Conservation (phyloP, 352 stramenopile species). For the Phytopythium helicoides region DNA sequence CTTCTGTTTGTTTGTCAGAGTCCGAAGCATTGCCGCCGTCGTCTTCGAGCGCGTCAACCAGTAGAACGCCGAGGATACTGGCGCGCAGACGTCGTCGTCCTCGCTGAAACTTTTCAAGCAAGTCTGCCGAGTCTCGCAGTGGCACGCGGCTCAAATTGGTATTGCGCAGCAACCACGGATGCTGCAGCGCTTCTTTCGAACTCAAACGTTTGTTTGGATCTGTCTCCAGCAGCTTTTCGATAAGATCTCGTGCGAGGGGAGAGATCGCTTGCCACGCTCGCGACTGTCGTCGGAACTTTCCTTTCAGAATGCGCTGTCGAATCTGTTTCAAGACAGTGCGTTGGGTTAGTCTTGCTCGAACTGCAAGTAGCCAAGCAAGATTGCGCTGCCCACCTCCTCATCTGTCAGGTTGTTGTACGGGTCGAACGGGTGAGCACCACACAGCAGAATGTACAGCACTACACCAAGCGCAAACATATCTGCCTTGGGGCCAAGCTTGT, state of each 20-base stretch:
- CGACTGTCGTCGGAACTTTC: slow-evolving; percentile 70
- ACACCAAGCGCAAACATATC: slow-evolving; percentile 86
- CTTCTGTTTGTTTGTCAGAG: slow-evolving; percentile 25
- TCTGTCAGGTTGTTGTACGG: slow-evolving; percentile 85
- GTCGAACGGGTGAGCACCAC: slow-evolving; percentile 81
- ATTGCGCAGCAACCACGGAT: slow-evolving; percentile 68
- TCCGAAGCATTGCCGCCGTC: slow-evolving; percentile 21
- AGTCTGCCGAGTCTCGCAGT: slow-evolving; percentile 64
- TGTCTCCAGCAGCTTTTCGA: slow-evolving; percentile 64
- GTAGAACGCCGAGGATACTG: slow-evolving; percentile 75
- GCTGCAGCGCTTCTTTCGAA: slow-evolving; percentile 56
- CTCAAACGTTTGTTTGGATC: slow-evolving; percentile 67
- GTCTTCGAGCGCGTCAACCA: slow-evolving; percentile 55
- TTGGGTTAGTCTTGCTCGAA: no score
- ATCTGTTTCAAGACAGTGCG: slow-evolving; percentile 32
- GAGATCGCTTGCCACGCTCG: slow-evolving; percentile 76
- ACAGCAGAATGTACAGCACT: slow-evolving; percentile 85
- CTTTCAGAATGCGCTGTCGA: slow-evolving; percentile 71
- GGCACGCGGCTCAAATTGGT: slow-evolving; percentile 51
- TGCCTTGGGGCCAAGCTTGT: slow-evolving; percentile 64
- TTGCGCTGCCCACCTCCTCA: slow-evolving; percentile 80
- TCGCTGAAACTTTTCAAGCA: slow-evolving; percentile 79
- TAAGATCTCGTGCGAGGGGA: slow-evolving; percentile 58
- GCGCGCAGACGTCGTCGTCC: slow-evolving; percentile 70
- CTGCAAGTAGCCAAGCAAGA: no score